Percentiles rank a stretch among this genome's conserved stretches.
Evolutionary conservation across 176 grass and related monocot species (phyloP).

Genomic region (Puya raimondii): DNA sequence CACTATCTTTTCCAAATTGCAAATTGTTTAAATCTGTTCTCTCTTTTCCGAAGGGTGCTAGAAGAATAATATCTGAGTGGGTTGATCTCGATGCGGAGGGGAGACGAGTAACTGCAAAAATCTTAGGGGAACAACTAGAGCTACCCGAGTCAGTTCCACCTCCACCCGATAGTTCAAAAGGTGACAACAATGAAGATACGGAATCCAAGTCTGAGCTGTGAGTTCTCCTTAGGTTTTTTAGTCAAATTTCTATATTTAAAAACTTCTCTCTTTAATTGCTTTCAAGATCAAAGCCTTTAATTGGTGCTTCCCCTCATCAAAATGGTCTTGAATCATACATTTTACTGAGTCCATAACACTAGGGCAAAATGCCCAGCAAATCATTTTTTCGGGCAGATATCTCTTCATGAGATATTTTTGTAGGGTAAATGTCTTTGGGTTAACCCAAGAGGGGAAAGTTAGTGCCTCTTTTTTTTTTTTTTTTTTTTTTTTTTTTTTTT

Average conservation of each 20-base stretch:
- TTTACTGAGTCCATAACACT: no score
- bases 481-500: no score
- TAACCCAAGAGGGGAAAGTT: no score
- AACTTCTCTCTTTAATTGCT: no score
- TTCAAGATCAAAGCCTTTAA: no score
- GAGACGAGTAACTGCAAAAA: constrained; percentile 50
- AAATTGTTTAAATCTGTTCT: not conserved
- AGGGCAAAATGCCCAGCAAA: no score
- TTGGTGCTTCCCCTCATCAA: no score
- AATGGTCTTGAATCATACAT: no score
- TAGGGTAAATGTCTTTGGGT: no score
- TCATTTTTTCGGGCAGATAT: no score
- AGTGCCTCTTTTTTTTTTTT: no score
- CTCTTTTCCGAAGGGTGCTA: constrained; percentile 51
- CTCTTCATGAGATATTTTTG: no score
- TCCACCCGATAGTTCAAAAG: constrained; percentile 27
- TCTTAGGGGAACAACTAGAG: constrained; percentile 51
- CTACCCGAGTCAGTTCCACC: constrained; percentile 15
- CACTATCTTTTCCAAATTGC: not conserved
- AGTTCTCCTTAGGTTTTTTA: constrained; percentile 13
- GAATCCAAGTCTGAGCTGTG: constrained; percentile 51
- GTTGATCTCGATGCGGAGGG: constrained; percentile 72
- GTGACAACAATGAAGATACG: constrained; percentile 18
- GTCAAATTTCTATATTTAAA: not conserved
- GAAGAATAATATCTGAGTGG: constrained; percentile 92